These are phyloP conservation scores for Leishmania tarentolae DNA, from an alignment of 208 protist genomes.

Conservation along the genomic window DNA sequence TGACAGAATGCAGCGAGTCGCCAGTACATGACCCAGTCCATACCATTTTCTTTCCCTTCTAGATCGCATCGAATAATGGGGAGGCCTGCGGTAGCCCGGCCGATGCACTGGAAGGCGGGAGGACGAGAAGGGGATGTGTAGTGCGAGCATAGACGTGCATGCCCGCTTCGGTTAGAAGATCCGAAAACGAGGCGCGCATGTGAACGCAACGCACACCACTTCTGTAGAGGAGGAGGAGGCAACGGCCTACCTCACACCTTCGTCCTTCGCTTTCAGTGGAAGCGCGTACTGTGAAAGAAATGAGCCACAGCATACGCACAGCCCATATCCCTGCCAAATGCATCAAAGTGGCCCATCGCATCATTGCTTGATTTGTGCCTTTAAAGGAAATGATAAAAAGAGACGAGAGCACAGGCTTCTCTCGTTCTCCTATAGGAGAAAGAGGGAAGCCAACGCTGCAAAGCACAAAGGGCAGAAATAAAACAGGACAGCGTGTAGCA, in stretches of 20 bases:
- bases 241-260: neutral
- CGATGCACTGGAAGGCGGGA: neutral
- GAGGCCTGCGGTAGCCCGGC: neutral
- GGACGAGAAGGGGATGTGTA: neutral
- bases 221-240: neutral
- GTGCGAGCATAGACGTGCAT: neutral
- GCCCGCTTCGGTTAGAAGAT: neutral
- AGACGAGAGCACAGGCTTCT: neutral
- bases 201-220: neutral
- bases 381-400: neutral
- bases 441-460: neutral
- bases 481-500: constrained; percentile 20
- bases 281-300: neutral
- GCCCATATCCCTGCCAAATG: neutral
- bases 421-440: neutral
- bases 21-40: neutral
- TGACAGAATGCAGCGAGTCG: neutral
- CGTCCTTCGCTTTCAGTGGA: neutral
- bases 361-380: neutral
- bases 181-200: neutral
- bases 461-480: constrained; percentile 2
- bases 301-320: neutral
- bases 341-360: neutral
- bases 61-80: neutral
- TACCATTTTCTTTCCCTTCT: neutral